Base-by-base conservation (phyloP, 345 rosid species). In the Citrus inodora region DNA sequence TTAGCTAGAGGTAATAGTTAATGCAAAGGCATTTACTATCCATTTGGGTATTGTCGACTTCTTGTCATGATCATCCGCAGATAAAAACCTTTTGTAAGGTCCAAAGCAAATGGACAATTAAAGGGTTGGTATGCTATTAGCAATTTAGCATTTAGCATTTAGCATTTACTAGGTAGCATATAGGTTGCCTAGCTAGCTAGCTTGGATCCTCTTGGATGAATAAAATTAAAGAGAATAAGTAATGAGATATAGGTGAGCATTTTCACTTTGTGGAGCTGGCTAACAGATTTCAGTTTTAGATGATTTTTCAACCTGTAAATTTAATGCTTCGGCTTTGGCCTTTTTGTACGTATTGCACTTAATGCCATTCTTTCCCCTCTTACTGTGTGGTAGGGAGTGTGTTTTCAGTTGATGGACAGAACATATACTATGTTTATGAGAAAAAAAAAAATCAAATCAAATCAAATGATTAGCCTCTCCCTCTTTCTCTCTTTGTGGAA, bases 391-490 rank as follows among this genome's bases (percentile, higher is more conserved):
- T 71, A 71, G 58, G 40, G 19, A 13, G 38, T 5, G 38, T 3
- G 24, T 69, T 79, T 63, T 64, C 73, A 66, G 37, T 66, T 40
- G 56, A 68, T 77, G 46, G 81, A 80, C 87, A 82, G 28, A 82
- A 80, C 84, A 79, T 70, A 86, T 82, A 61, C 84, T 62, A 78
- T 78, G 85, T 77, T 80, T 62, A 60, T 13, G 5, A 46, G 3
- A 46, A 70, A 70, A 38, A 61, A 61, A 76, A 70, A 38, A 61
- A 46, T 32, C 33, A 13, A 67, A 66, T n/a, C 70, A 85, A 82
- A 78, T 76, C 87, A 82, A 85, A 85, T 84, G 87, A 85, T 87
- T 87, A 85, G 83, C n/a, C 17, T 13, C 42, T 65, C 13, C 22
- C 10, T 16, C 19, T 14, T 53, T 53, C 58, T 17, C 51, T 13